phyloP scores from a whole-genome alignment of 2,329 filamentous ascomycete genomes.

The Pseudogymnoascus sp. region DNA sequence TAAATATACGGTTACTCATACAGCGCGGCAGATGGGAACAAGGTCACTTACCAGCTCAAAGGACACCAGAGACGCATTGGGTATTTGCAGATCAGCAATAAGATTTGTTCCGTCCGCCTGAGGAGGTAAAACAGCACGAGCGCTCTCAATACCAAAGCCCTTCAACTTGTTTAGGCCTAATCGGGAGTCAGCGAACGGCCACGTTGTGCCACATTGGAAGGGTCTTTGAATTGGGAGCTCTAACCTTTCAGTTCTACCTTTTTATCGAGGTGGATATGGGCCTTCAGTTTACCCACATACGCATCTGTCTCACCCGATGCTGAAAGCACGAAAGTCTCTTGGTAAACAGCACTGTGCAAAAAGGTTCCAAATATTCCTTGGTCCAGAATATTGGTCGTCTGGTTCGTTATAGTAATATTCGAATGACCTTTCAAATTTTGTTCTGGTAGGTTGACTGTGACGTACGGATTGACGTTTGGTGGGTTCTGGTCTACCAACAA shows the following conservation, averaged over 20 bases:
- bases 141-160: conserved; percentile 14
- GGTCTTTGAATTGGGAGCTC: background rate
- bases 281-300: conserved; percentile 20
- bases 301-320: background rate
- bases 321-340: background rate
- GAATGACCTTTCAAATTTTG: conserved; percentile 11
- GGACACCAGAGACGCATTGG: background rate
- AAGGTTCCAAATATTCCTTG: background rate
- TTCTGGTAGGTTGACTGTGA: conserved; percentile 16
- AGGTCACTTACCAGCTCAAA: background rate
- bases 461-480: conserved; percentile 26
- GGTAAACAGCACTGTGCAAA: conserved; percentile 4
- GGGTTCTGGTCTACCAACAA: conserved; percentile 29
- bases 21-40: background rate
- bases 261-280: conserved; percentile 31
- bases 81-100: conserved; percentile 2
- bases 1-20: background rate
- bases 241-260: conserved; percentile 30
- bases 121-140: conserved; percentile 16
- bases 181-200: background rate
- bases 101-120: conserved; percentile 21
- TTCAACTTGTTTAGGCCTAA: conserved; percentile 18
- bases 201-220: background rate
- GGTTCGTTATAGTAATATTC: background rate
- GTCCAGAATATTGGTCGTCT: background rate